Evolutionary conservation across 768 basidiomycete genomes (phyloP).

Genomic region (Tylopilus subfusipes): DNA sequence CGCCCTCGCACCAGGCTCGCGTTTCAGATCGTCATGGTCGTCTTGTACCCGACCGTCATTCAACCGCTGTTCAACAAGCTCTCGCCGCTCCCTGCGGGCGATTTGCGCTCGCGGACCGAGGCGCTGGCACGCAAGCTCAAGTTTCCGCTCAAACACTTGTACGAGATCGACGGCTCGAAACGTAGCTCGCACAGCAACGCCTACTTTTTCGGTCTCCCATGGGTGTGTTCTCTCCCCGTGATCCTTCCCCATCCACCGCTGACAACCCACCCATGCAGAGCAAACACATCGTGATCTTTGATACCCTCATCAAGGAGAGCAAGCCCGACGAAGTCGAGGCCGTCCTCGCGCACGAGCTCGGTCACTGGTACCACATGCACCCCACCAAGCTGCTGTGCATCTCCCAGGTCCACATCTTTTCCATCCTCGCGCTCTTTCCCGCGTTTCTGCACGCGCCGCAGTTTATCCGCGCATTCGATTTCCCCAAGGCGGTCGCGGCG

Average conservation of each 20-base stretch:
- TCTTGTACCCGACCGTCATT: conserved; percentile 81
- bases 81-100: conserved; percentile 75
- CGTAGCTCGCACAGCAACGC: conserved; percentile 94
- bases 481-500: conserved; percentile 59
- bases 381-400: conserved; percentile 84
- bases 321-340: conserved; percentile 93
- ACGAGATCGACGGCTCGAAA: conserved; percentile 97
- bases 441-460: conserved; percentile 82
- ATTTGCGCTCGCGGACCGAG: conserved; percentile 76
- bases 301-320: conserved; percentile 91
- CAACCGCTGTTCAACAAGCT: conserved; percentile 98
- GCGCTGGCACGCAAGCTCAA: conserved; percentile 72
- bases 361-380: conserved; percentile 94
- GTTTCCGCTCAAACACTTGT: conserved; percentile 92
- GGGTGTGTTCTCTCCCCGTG: conserved; percentile 52
- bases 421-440: conserved; percentile 84
- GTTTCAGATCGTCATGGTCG: conserved; percentile 82
- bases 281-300: conserved; percentile 96
- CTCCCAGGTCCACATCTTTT: conserved; percentile 84
- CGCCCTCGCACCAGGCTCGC: conserved; percentile 46
- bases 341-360: conserved; percentile 95
- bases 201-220: conserved; percentile 97
- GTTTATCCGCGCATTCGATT: conserved; percentile 78
- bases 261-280: conserved; percentile 43
- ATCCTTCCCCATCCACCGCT: background rate